Base-by-base conservation (phyloP, 306 rosid genomes). In the Rosa lucieae region DNA sequence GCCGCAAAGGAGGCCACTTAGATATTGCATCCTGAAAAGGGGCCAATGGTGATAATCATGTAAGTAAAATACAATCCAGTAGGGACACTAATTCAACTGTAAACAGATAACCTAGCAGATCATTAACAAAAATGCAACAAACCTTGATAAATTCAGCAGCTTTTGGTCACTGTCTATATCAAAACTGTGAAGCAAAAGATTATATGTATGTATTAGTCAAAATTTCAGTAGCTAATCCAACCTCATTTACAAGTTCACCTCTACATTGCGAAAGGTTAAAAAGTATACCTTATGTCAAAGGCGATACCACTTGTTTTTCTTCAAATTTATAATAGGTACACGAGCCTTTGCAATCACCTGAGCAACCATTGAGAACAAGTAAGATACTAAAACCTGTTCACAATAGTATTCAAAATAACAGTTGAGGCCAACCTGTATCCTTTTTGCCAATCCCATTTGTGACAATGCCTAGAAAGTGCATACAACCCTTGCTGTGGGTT, bases 261-360 rank as follows among this genome's bases (percentile, higher is more conserved):
- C 32, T 15, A 2, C 5, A 29, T 61, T 15, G 20, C 59, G 39
- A 76, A 74, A 53, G 62, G 29, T 61, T 75, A 78, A 72, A 21
- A 67, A 56, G 51, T 39, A 69, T 73, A 95, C 99, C 99, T 95
- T 82, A 95, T 79, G 84, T 95, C 99, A 83, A 95, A 95, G 71
- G 97, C 81, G 85, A 91, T 67, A 72, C 90, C 90, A 86, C 98
- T 95, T 79, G 17, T 88, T 88, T 86, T 77, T 95, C 98, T 6
- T 91, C 83, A 83, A 95, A 95, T 83, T 95, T 95, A 81, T 87
- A 85, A 95, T 93, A 13, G 99, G 99, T 78, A 95, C 93, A 44
- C 98, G 97, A 71, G 99, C 99, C 89, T 89, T 95, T 78, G 90
- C 98, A 81, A 93, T 93, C 75, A 95, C 98, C 99, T 95, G 85